Evolutionary conservation across 164 flowering plant species (phyloP), one percentile per base, ranked within the genome.

Genomic region (Vitis rupestris): DNA sequence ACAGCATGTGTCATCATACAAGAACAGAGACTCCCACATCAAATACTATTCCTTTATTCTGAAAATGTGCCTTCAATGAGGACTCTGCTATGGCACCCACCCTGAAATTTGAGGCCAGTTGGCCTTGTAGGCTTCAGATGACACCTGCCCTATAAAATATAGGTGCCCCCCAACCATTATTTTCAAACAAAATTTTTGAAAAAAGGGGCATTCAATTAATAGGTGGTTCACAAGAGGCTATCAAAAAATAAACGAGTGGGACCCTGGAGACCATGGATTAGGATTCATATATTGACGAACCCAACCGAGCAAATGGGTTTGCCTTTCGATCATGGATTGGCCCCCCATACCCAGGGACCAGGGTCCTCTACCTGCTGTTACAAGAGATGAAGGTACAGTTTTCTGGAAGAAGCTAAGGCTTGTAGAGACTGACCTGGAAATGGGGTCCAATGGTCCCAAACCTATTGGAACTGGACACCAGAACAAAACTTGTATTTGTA

Each of bases 401-500:
- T 12, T 57, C 15, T 48, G 71, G 59, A 70, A 48, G 71, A 57
- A 75, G 59, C 74, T 68, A 31, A 63, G 11, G 50, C 50, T 61
- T 37, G 49, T 59, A 37, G 64, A 49, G 37, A 53, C 65, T 47
- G 10, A 4, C 44, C 29, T 53, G 59, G 17, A 19, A 48, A 6
- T 12, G 23, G 67, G 68, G 5, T 30, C 68, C 68, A 63, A 73
- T 73, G 71, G 75, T 74, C 77, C 77, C 77, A 48, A 51, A 11
- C 61, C 31, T 37, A 44, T n/a, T 52, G 73, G 72, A 74, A 58
- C 72, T 16, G 6, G 64, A 9, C 51, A 64, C 52, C 61, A 56
- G 27, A 59, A 15, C 54, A 13, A 8, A 14, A 59, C 47, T 13
- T 55, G 9, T 16, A 5, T 14, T 57, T n/a, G 63, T 64, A 56